Percentiles rank a stretch among this genome's conserved stretches.
Conservation (phyloP, 352 stramenopile genomes). For the Globisporangium nunn region DNA sequence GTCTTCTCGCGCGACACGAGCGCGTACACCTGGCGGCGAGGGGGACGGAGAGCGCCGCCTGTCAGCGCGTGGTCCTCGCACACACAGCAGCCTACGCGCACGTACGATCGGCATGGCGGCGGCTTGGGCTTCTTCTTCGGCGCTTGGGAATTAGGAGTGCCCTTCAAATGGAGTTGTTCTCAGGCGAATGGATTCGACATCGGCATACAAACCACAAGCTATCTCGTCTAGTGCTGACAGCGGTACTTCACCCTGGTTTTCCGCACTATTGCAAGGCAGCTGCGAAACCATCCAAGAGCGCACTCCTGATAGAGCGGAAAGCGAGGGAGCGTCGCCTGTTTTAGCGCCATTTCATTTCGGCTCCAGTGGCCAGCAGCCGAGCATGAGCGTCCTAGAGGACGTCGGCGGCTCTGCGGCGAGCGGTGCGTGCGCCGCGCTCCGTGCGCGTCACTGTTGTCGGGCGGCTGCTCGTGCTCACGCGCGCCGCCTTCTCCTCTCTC, state of each 20-base stretch:
- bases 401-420: constrained; percentile 16
- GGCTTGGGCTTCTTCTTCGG: not conserved
- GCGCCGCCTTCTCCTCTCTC: not conserved
- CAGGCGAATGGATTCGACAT: no score
- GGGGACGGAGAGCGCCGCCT: not conserved
- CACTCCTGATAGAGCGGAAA: no score
- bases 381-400: constrained; percentile 29
- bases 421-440: constrained; percentile 6
- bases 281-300: no score
- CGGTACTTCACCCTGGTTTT: no score
- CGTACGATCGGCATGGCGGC: constrained; percentile 14
- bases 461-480: not conserved
- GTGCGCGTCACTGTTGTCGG: no score
- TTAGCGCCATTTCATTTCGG: no score
- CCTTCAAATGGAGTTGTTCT: no score
- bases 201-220: no score
- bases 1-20: constrained; percentile 96
- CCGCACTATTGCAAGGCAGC: no score
- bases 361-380: not conserved
- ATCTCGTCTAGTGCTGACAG: no score
- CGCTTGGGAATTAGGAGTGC: no score
- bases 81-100: not conserved
- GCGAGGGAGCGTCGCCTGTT: no score
- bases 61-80: not conserved
- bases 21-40: constrained; percentile 84